phyloP scores from a whole-genome alignment of 768 basidiomycete species.

The Epithele typhae region DNA sequence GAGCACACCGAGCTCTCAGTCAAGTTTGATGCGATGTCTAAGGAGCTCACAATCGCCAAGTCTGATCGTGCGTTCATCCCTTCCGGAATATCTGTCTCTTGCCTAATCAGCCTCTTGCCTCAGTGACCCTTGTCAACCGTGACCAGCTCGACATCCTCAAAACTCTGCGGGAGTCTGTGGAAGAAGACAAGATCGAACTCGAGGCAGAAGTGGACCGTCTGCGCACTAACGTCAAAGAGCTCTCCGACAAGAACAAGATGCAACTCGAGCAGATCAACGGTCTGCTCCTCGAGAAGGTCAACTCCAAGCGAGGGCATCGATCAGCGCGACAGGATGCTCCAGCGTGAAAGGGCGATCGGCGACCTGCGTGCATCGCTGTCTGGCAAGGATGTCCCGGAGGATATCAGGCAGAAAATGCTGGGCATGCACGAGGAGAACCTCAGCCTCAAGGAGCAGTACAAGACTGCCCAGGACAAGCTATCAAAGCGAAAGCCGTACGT shows the following conservation, averaged over 20 bases:
- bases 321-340: constrained; percentile 81
- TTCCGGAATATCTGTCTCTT: no score
- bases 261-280: constrained; percentile 85
- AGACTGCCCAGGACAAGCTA: constrained; percentile 66
- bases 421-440: constrained; percentile 76
- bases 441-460: constrained; percentile 63
- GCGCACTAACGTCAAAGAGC: constrained; percentile 62
- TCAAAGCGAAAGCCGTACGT: constrained; percentile 70
- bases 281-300: constrained; percentile 89
- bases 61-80: constrained; percentile 63
- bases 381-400: constrained; percentile 78
- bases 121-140: constrained; percentile 89
- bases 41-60: constrained; percentile 77
- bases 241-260: constrained; percentile 82
- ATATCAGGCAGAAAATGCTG: constrained; percentile 70
- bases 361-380: constrained; percentile 74
- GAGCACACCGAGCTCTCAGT: constrained; percentile 70
- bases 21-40: constrained; percentile 52
- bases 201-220: constrained; percentile 64
- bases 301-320: constrained; percentile 85
- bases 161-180: constrained; percentile 81
- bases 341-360: constrained; percentile 85
- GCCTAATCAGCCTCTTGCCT: not conserved
- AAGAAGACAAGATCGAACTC: constrained; percentile 77
- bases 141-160: constrained; percentile 90